phyloP scores from a whole-genome alignment of 371 early-diverging fungal genomes.

The Neoconidiobolus thromboides region DNA sequence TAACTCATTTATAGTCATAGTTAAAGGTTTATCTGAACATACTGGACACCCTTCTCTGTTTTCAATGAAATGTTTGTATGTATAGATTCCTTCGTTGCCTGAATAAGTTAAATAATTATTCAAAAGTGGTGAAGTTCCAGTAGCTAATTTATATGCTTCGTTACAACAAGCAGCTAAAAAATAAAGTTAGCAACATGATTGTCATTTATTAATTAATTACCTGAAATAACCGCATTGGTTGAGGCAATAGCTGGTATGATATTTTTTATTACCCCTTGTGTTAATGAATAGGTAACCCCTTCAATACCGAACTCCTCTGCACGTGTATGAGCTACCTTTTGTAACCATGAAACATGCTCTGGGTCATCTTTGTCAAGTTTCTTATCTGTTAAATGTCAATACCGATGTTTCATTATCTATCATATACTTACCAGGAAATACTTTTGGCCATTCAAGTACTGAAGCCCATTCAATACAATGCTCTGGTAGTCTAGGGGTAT shows the following conservation, averaged over 20 bases:
- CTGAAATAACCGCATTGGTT: constrained; percentile 51
- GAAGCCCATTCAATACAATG: constrained; percentile 82
- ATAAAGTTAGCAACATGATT: neutral
- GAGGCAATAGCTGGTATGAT: constrained; percentile 56
- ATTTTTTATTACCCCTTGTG: constrained; percentile 86
- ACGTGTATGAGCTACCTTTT: constrained; percentile 46
- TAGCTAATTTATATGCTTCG: constrained; percentile 84
- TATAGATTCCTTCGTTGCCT: constrained; percentile 77
- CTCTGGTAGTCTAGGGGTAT: constrained; percentile 76
- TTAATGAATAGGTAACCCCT: constrained; percentile 81
- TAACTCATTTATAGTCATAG: constrained; percentile 18
- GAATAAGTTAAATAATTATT: constrained; percentile 93
- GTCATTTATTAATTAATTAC: constrained; percentile 8
- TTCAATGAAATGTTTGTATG: constrained; percentile 71
- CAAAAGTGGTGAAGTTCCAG: constrained; percentile 45
- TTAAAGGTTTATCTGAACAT: constrained; percentile 40
- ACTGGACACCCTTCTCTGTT: constrained; percentile 78
- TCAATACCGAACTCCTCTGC: constrained; percentile 63
- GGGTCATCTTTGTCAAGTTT: constrained; percentile 85
- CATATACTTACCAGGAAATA: constrained; percentile 9
- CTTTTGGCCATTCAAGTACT: constrained; percentile 74
- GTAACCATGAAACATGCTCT: constrained; percentile 77
- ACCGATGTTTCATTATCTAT: neutral
- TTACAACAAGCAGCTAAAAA: constrained; percentile 70
- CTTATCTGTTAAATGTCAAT: constrained; percentile 17